A percentile compares a stretch with the other conserved stretches of the same genome.
Evolutionary conservation across 345 rosid genomes (phyloP).

Genomic region (Noccaea bulbosa): DNA sequence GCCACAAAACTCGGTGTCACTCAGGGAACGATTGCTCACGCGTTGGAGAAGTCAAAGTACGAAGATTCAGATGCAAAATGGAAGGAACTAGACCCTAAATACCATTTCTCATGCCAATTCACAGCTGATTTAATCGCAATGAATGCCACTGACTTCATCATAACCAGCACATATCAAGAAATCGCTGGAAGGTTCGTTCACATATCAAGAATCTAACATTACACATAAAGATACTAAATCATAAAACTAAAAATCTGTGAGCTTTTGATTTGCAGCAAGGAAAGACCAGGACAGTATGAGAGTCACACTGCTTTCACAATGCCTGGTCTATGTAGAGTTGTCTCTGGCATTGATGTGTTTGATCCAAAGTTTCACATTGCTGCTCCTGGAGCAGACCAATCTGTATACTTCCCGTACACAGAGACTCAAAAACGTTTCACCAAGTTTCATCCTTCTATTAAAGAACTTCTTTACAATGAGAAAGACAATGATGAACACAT

Average conservation of each 20-base stretch:
- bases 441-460: conserved; percentile 69
- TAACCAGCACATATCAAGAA: conserved; percentile 93
- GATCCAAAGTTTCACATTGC: conserved; percentile 95
- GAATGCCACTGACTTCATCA: conserved; percentile 85
- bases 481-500: conserved; percentile 74
- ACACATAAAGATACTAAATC: conserved; percentile 14
- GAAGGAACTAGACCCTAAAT: conserved; percentile 83
- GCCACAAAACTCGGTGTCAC: conserved; percentile 79
- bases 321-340: conserved; percentile 89
- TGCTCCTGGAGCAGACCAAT: conserved; percentile 94
- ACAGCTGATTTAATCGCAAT: conserved; percentile 85
- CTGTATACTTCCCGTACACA: conserved; percentile 83
- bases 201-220: not conserved
- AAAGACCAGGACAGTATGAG: conserved; percentile 87
- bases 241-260: not conserved
- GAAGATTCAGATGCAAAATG: conserved; percentile 90
- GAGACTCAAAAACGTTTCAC: conserved; percentile 60
- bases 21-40: conserved; percentile 93
- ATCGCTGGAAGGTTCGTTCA: conserved; percentile 83
- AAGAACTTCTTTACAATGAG: conserved; percentile 70
- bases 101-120: conserved; percentile 94
- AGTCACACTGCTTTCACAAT: conserved; percentile 80
- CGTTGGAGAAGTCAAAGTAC: conserved; percentile 89
- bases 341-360: conserved; percentile 87
- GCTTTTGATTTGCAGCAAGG: conserved; percentile 53